Evolutionary conservation across 768 basidiomycete genomes (phyloP).

Genomic region (Erythrobasidium yunnanense): DNA sequence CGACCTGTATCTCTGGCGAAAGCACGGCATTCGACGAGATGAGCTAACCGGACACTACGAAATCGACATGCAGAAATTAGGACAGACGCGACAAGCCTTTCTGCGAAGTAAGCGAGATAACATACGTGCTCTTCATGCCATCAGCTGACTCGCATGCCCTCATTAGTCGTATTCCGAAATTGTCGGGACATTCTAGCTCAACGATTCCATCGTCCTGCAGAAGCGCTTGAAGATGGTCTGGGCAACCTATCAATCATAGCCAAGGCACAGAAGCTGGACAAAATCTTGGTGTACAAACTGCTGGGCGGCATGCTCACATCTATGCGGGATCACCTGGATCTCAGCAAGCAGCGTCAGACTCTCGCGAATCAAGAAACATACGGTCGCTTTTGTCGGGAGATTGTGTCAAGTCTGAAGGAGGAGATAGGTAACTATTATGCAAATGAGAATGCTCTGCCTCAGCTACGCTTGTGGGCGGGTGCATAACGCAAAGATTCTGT

Average conservation of each 20-base stretch:
- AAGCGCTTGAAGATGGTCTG: neutral
- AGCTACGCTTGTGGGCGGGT: slow-evolving; percentile 1
- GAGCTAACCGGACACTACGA: too few relatives aligned
- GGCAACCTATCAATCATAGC: neutral
- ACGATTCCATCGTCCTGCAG: neutral
- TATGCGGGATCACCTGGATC: slow-evolving; percentile 16
- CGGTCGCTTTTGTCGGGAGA: neutral
- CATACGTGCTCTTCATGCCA: neutral
- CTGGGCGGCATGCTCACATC: neutral
- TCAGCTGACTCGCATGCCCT: neutral
- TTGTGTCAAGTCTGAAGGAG: slow-evolving; percentile 7
- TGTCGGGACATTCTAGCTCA: neutral
- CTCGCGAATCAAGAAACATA: neutral
- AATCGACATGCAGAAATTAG: too few relatives aligned
- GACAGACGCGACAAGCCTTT: too few relatives aligned
- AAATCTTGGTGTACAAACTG: neutral
- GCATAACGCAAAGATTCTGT: too few relatives aligned
- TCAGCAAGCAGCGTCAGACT: neutral
- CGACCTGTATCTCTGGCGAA: too few relatives aligned
- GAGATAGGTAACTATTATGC: neutral
- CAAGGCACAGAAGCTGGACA: slow-evolving; percentile 9
- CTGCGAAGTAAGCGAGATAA: neutral
- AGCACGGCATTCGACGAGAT: too few relatives aligned
- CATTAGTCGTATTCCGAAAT: slow-evolving; percentile 2
- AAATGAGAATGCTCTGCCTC: neutral